Percentiles rank a stretch among this genome's conserved stretches.
These are phyloP conservation scores for Colletotrichum cereale DNA, from an alignment of 2,329 filamentous ascomycete genomes.

Conservation along the genomic window DNA sequence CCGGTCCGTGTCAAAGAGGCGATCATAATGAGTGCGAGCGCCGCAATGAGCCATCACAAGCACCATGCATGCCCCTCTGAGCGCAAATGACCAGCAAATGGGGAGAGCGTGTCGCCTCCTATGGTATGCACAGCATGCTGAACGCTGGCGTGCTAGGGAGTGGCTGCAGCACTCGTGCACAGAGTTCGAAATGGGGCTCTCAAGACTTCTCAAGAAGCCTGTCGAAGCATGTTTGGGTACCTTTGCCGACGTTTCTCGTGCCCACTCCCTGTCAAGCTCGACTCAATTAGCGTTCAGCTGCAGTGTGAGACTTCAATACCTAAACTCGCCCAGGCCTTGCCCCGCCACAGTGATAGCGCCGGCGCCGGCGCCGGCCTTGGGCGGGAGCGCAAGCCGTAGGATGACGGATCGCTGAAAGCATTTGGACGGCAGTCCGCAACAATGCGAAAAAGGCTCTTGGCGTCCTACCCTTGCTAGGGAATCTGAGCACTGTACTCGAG, in stretches of 20 bases:
- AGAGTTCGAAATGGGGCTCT: slow-evolving; percentile 1
- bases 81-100: slow-evolving; percentile 6
- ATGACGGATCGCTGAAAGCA: not conserved
- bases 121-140: not conserved
- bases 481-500: not conserved
- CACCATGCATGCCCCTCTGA: not conserved
- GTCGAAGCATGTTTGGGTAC: not conserved
- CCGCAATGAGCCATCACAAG: not conserved
- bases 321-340: not conserved
- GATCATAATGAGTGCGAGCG: slow-evolving; percentile 13
- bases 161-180: not conserved
- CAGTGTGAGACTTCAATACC: slow-evolving; percentile 2
- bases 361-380: slow-evolving; percentile 11
- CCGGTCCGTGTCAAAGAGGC: slow-evolving; percentile 19
- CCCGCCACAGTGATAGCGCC: slow-evolving; percentile 9
- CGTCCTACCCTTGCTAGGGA: not conserved
- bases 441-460: not conserved
- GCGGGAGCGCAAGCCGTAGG: not conserved
- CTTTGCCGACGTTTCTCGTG: not conserved
- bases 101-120: not conserved
- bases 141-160: not conserved
- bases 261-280: not conserved
- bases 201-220: slow-evolving; percentile 2
- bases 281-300: slow-evolving; percentile 17
- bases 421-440: not conserved